These are phyloP conservation scores for Endogone sp. DNA, from an alignment of 192 early-diverging fungal species.

Conservation along the genomic window DNA sequence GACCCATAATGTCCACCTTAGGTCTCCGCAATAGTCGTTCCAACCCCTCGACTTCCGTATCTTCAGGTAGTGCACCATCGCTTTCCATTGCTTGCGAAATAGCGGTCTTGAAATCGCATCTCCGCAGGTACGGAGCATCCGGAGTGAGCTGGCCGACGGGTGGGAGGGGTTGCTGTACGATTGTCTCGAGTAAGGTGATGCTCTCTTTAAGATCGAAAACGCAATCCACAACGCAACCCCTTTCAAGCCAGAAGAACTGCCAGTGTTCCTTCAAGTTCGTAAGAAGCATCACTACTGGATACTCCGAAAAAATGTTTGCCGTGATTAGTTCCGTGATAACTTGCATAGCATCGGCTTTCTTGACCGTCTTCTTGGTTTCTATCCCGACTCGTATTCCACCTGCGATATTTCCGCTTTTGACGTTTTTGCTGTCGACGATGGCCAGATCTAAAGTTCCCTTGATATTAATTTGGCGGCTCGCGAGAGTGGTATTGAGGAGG, in stretches of 20 bases:
- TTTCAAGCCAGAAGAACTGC: conserved; percentile 12
- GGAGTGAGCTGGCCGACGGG: too few relatives aligned
- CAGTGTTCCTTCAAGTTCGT: conserved; percentile 10
- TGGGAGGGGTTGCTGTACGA: too few relatives aligned
- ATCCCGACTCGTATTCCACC: conserved; percentile 12
- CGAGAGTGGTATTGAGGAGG: too few relatives aligned
- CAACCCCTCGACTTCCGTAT: background rate
- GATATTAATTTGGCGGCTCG: too few relatives aligned
- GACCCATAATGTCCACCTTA: background rate
- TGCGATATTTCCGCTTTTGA: background rate
- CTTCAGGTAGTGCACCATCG: background rate
- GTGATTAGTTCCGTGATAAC: conserved; percentile 7
- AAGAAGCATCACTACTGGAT: conserved; percentile 9
- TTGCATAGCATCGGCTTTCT: conserved; percentile 7
- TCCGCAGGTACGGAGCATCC: too few relatives aligned
- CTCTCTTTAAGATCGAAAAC: too few relatives aligned
- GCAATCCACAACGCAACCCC: background rate
- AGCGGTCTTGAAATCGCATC: background rate
- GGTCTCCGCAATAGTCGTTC: conserved; percentile 3
- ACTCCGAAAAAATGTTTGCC: conserved; percentile 11
- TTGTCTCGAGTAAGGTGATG: too few relatives aligned
- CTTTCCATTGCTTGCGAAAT: background rate
- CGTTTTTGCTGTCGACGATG: too few relatives aligned
- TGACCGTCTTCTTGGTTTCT: conserved; percentile 7
- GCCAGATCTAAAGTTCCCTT: too few relatives aligned